Conservation (phyloP, 2,329 filamentous ascomycete species). For the Capronia coronata region DNA sequence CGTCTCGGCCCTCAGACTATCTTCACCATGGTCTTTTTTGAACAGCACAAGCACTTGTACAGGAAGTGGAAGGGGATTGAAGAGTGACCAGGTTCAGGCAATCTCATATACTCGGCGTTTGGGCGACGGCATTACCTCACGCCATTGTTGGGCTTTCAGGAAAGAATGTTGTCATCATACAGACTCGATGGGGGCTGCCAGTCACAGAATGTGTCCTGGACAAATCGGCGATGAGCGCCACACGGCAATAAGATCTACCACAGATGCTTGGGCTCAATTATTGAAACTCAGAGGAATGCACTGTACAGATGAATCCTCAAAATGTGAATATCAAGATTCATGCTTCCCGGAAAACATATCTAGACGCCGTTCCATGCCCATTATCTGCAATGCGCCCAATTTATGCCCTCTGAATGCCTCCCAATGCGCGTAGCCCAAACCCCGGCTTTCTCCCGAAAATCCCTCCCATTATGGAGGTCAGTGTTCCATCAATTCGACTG, state of each 20-base stretch:
- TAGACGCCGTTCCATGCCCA: background rate
- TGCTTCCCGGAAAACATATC: background rate
- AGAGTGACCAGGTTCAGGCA: conserved; percentile 3
- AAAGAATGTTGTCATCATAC: background rate
- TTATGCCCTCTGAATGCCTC: background rate
- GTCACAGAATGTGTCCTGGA: background rate
- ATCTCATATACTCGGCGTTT: background rate
- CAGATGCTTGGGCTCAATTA: background rate
- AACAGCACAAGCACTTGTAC: conserved; percentile 62
- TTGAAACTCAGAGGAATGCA: background rate
- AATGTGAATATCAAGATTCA: background rate
- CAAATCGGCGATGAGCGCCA: background rate
- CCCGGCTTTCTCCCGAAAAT: background rate
- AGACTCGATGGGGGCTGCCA: background rate
- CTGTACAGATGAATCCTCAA: background rate
- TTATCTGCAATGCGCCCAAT: background rate
- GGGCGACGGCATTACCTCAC: background rate
- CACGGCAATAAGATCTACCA: background rate
- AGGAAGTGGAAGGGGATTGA: conserved; percentile 37
- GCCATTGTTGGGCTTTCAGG: background rate
- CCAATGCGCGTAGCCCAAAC: background rate
- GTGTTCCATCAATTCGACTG: conserved; percentile 50
- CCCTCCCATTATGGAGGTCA: background rate
- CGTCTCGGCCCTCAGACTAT: conserved; percentile 60
- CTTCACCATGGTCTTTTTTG: conserved; percentile 59